Percentiles rank a stretch among this genome's conserved stretches.
These are phyloP conservation scores for Amanita exitialis DNA, from an alignment of 768 basidiomycete species.

Conservation along the genomic window DNA sequence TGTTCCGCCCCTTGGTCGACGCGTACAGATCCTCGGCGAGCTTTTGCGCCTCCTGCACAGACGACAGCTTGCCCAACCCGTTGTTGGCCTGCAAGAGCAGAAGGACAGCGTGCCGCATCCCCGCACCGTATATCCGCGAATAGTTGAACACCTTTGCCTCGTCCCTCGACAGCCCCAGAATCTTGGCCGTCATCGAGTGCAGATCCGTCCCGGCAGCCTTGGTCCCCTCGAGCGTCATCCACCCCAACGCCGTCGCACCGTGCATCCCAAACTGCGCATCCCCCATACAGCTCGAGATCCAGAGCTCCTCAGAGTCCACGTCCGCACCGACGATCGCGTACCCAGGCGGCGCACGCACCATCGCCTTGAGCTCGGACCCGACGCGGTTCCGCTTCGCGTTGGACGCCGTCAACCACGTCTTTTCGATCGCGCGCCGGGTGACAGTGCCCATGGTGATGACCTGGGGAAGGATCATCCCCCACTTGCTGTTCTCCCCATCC, in stretches of 20 bases:
- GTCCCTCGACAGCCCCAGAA: slow-evolving; percentile 88
- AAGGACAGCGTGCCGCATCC: slow-evolving; percentile 86
- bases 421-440: slow-evolving; percentile 94
- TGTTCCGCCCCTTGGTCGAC: slow-evolving; percentile 89
- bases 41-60: slow-evolving; percentile 68
- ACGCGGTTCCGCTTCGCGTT: slow-evolving; percentile 97
- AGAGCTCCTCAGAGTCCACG: slow-evolving; percentile 97
- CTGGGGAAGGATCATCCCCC: slow-evolving; percentile 92
- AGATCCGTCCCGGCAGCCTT: slow-evolving; percentile 92
- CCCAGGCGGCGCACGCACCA: slow-evolving; percentile 90
- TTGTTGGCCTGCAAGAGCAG: slow-evolving; percentile 75
- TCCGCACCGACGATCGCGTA: slow-evolving; percentile 96
- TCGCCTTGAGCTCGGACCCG: slow-evolving; percentile 96
- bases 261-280: slow-evolving; percentile 97
- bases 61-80: slow-evolving; percentile 44
- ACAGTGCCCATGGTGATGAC: slow-evolving; percentile 99
- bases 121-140: slow-evolving; percentile 97
- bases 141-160: slow-evolving; percentile 99
- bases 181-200: slow-evolving; percentile 92
- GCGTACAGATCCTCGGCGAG: slow-evolving; percentile 81
- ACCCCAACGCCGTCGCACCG: slow-evolving; percentile 93
- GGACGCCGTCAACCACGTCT: slow-evolving; percentile 96
- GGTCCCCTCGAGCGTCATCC: slow-evolving; percentile 99
- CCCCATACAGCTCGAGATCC: slow-evolving; percentile 98
- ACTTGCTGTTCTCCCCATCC: slow-evolving; percentile 29